These are phyloP conservation scores for Ustilago hordei DNA, from an alignment of 1,284 basidiomycete species.

Conservation along the genomic window DNA sequence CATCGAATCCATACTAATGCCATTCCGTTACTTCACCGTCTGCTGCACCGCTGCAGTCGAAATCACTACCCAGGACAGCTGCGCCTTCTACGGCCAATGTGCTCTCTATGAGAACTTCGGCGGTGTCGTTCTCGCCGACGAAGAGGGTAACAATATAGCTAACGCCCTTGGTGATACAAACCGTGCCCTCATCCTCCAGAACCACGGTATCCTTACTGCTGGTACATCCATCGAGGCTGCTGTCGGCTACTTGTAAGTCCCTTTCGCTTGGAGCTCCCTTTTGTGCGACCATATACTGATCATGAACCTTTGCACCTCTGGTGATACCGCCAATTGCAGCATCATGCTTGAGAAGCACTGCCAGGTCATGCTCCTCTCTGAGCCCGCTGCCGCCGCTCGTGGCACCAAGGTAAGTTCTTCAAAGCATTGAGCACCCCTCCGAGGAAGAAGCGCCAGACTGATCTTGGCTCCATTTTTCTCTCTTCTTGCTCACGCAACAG, in stretches of 20 bases:
- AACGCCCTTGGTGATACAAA: conserved; percentile 73
- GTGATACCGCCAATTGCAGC: conserved; percentile 8
- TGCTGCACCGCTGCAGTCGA: conserved; percentile 65
- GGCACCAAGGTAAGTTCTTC: conserved; percentile 40
- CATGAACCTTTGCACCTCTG: not conserved
- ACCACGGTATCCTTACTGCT: conserved; percentile 74
- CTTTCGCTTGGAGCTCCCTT: too few relatives aligned
- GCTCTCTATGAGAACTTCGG: conserved; percentile 71
- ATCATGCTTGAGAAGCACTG: conserved; percentile 72
- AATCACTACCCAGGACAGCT: conserved; percentile 70
- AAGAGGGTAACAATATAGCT: conserved; percentile 76
- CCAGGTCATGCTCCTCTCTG: conserved; percentile 74
- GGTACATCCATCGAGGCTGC: conserved; percentile 72
- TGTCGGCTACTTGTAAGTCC: conserved; percentile 66
- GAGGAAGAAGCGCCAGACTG: not conserved
- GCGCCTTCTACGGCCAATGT: conserved; percentile 67
- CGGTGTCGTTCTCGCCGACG: conserved; percentile 75
- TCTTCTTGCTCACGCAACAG: conserved; percentile 2
- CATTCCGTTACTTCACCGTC: not conserved
- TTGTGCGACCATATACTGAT: not conserved
- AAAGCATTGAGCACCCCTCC: not conserved
- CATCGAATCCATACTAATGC: not conserved
- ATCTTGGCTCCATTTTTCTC: not conserved
- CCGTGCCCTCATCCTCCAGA: conserved; percentile 72
- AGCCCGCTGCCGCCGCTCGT: conserved; percentile 69